Percentiles rank a stretch among this genome's conserved stretches.
Conservation (phyloP, 2,329 filamentous ascomycete genomes). For the Botrytis aclada region DNA sequence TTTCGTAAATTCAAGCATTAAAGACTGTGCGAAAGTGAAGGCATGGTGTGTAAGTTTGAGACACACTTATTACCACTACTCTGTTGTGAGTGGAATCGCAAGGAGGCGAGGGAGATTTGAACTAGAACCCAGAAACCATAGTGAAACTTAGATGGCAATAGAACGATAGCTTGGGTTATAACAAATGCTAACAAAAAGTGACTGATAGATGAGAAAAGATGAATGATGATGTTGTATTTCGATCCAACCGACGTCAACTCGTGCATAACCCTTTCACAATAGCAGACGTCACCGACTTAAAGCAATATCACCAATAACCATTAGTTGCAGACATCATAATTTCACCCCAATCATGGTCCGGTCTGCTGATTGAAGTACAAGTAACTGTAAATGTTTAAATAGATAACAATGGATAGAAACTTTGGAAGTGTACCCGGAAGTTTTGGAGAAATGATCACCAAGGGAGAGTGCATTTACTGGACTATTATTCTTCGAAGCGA, state of each 20-base stretch:
- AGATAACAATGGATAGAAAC: not conserved
- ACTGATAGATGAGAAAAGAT: not conserved
- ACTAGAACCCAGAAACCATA: not conserved
- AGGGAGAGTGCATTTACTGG: not conserved
- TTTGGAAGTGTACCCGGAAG: not conserved
- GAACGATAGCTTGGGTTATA: not conserved
- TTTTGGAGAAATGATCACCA: not conserved
- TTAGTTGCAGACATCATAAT: not conserved
- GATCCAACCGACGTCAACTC: not conserved
- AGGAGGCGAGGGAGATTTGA: not conserved
- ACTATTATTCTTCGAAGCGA: accelerated
- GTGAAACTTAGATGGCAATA: not conserved
- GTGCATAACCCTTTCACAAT: too few relatives aligned
- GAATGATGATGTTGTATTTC: not conserved
- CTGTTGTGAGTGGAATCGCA: accelerated
- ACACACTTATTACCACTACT: not conserved
- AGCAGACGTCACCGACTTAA: too few relatives aligned
- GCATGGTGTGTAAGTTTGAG: not conserved
- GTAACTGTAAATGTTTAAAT: too few relatives aligned
- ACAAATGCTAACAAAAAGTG: not conserved
- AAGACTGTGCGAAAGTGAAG: too few relatives aligned
- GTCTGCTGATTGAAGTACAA: not conserved
- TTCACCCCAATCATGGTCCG: not conserved
- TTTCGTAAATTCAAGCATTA: too few relatives aligned
- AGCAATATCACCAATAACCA: too few relatives aligned